Base-by-base conservation (phyloP, 345 rosid genomes). In the Anastatica hierochuntica region DNA sequence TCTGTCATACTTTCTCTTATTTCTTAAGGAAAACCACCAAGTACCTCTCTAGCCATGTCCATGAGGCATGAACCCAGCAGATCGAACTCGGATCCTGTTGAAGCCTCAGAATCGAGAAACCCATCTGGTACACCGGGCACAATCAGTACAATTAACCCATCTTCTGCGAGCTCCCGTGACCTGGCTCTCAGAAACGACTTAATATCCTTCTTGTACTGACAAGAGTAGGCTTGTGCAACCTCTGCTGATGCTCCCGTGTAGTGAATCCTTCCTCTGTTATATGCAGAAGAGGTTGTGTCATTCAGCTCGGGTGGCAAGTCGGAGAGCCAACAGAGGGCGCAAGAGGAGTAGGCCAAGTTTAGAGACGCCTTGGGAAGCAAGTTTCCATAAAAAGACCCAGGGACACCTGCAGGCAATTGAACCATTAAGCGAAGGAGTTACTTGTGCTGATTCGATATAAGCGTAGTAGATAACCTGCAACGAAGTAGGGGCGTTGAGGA, bases 31-130 rank as follows among this genome's bases (percentile, higher is more conserved):
- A 56, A 49, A 20, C 18, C 5, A 56, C 48, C 56, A 4, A n/a
- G 11, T 61, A 70, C 80, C 78, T 49, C 65, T 23, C 49, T 67
- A 1, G 59, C 71, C 75, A 77, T 66, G 53, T 74, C 77, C 67
- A 62, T 10, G 53, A 75, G 68, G 55, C 69, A 45, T 9, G 68
- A 52, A 10, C 68, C 78, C 19, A 75, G 8, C 11, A 63, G 18
- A 9, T 72, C 70, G 10, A 62, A 60, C 35, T 40, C 44, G 1
- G 54, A 8, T 20, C 56, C 58, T 6, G 55, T 3, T 3, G 63
- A 29, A 14, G 49, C 16, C 48, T 59, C 23, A 26, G 62, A 37
- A 61, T 37, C 43, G 20, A 63, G 40, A 24, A 52, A 41, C 9
- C 60, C 77, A 63, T 34, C 53, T 8, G 69, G 75, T 33, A 53